Base-by-base conservation (phyloP, 768 basidiomycete species). In the Hydnomerulius pinastri region DNA sequence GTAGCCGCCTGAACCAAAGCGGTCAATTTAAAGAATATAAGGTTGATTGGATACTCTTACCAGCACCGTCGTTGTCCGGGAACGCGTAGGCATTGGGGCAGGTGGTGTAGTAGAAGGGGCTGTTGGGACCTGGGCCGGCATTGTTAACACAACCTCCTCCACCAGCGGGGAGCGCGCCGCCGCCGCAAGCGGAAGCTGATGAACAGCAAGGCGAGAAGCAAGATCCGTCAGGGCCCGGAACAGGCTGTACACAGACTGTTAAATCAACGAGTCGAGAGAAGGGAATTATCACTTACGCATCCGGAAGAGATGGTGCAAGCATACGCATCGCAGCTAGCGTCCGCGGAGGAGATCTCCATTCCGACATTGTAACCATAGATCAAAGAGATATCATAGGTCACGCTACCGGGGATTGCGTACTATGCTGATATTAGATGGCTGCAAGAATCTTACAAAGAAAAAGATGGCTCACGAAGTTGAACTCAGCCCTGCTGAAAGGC, bases 301-400 rank as follows among this genome's bases (percentile, higher is more conserved):
- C 67, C 63, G 0, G 67, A 69, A 24, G 43, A 37, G 25, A 67
- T 65, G 4, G 60, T 69, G 32, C 67, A 67, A 18, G 67, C 65
- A 24, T 63, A 67, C 13, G 51, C 55, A 9, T 67, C 65, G n/a
- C 65, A 67, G 43, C 46, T 38, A 2, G 9, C 0, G 30, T 69
- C 60, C 1, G 58, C 46, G 0, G 67, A 67, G 18, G 65, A 69
- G 15, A 67, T 69, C 40, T 69, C n/a, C 67, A 67, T 67, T 24
- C 65, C 65, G 17, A 69, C 65, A 9, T 69, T 69, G 49, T 67
- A 67, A 0, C 65, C 67, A 8, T 69, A 69, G 50, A 67, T 69
- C 40, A 67, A 55, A 17, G 65, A 69, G 20, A 69, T 69, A 25
- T 69, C 67, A 21, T 67, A 67, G 38, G 67, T 69, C 39, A 67